Evolutionary conservation across 2,329 filamentous ascomycete species (phyloP).

Genomic region (Arthrobotrys pseudoclavata): DNA sequence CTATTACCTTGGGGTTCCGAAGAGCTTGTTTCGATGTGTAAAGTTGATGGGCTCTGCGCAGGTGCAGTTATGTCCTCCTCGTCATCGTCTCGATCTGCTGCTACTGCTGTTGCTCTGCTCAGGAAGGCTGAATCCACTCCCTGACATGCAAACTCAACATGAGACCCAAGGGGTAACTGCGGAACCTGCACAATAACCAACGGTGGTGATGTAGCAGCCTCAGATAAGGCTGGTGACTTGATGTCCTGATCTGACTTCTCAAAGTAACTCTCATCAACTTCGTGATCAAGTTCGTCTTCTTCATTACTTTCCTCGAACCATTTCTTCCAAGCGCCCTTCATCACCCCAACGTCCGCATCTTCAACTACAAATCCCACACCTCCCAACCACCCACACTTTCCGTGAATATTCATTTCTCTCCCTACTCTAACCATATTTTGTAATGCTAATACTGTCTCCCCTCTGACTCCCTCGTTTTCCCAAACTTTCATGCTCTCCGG

Average conservation of each 20-base stretch:
- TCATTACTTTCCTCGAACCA: slow-evolving; percentile 65
- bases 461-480: slow-evolving; percentile 67
- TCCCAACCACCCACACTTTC: slow-evolving; percentile 76
- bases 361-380: slow-evolving; percentile 76
- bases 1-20: not conserved
- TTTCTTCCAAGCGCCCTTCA: slow-evolving; percentile 59
- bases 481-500: slow-evolving; percentile 78
- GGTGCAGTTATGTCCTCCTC: slow-evolving; percentile 16
- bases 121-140: slow-evolving; percentile 60
- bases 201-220: slow-evolving; percentile 70
- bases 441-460: slow-evolving; percentile 79
- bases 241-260: slow-evolving; percentile 60
- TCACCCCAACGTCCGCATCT: slow-evolving; percentile 56
- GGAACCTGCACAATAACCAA: slow-evolving; percentile 82
- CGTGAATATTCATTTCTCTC: slow-evolving; percentile 74
- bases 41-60: slow-evolving; percentile 1
- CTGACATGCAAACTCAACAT: slow-evolving; percentile 79
- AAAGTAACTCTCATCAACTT: slow-evolving; percentile 63
- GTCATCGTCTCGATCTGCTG: slow-evolving; percentile 27
- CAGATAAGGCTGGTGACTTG: slow-evolving; percentile 62
- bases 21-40: slow-evolving; percentile 3
- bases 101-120: not conserved
- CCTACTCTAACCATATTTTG: slow-evolving; percentile 93
- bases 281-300: slow-evolving; percentile 65
- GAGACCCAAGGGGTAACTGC: slow-evolving; percentile 79